phyloP scores from a whole-genome alignment of 2,329 filamentous ascomycete genomes.

The Fusarium piperis region DNA sequence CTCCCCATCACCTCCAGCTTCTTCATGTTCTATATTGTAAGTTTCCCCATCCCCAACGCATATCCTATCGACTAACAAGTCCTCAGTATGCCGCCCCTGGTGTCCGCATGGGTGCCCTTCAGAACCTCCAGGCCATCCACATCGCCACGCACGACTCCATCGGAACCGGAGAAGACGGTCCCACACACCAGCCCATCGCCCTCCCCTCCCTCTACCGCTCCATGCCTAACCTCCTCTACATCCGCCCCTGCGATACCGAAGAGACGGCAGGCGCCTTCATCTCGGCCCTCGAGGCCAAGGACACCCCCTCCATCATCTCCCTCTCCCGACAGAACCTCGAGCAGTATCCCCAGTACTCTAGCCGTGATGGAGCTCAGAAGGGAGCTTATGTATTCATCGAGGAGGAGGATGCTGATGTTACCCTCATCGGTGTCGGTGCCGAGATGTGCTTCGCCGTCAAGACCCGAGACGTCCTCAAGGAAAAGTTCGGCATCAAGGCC shows the following conservation, averaged over 20 bases:
- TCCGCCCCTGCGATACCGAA: slow-evolving; percentile 67
- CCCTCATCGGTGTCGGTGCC: slow-evolving; percentile 52
- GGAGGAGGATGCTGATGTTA: slow-evolving; percentile 54
- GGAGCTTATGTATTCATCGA: slow-evolving; percentile 60
- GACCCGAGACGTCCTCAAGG: slow-evolving; percentile 50
- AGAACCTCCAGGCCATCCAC: slow-evolving; percentile 65
- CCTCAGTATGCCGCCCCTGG: slow-evolving; percentile 61
- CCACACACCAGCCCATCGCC: slow-evolving; percentile 70
- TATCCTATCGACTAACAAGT: background rate
- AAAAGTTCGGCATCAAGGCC: slow-evolving; percentile 49
- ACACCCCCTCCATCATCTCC: slow-evolving; percentile 59
- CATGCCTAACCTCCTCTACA: slow-evolving; percentile 71
- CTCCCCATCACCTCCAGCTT: slow-evolving; percentile 68
- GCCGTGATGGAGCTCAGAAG: slow-evolving; percentile 52
- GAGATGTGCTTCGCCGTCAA: slow-evolving; percentile 49
- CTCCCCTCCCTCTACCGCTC: slow-evolving; percentile 66
- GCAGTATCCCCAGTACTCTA: slow-evolving; percentile 51
- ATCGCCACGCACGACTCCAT: slow-evolving; percentile 70
- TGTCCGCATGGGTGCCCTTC: slow-evolving; percentile 68
- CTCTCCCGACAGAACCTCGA: slow-evolving; percentile 56
- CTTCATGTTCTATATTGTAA: slow-evolving; percentile 68
- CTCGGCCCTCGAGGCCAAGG: slow-evolving; percentile 53
- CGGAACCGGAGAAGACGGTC: slow-evolving; percentile 68
- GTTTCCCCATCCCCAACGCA: background rate
- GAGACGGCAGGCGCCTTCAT: slow-evolving; percentile 66